These are phyloP conservation scores for Berberis thunbergii DNA, from an alignment of 164 flowering plant species.

Conservation along the genomic window DNA sequence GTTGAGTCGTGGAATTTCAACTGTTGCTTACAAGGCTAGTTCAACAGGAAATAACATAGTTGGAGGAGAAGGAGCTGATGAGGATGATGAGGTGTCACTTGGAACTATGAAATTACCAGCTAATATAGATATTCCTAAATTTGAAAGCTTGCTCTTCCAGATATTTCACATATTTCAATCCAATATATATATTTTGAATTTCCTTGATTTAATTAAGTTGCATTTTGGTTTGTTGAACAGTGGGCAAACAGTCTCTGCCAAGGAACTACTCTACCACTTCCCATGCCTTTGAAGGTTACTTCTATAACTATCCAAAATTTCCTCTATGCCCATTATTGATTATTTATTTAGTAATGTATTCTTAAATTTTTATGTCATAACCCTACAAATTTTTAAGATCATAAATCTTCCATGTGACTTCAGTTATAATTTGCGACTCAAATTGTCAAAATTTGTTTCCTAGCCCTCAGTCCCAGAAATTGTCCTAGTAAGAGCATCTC, in stretches of 20 bases:
- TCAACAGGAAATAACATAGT: constrained; percentile 15
- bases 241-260: constrained; percentile 90
- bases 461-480: background rate
- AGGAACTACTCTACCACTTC: constrained; percentile 77
- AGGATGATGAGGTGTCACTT: constrained; percentile 61
- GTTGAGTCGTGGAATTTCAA: constrained; percentile 1
- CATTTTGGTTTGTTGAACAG: constrained; percentile 23
- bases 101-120: constrained; percentile 72
- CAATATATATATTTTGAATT: background rate
- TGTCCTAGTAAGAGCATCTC: background rate
- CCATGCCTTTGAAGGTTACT: constrained; percentile 66
- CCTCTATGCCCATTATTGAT: too few relatives aligned
- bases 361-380: background rate
- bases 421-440: too few relatives aligned
- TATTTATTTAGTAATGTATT: background rate
- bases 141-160: constrained; percentile 67
- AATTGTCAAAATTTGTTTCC: background rate
- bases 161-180: constrained; percentile 12
- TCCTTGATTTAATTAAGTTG: background rate
- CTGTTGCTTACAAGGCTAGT: constrained; percentile 23
- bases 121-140: constrained; percentile 47
- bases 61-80: constrained; percentile 10
- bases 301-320: too few relatives aligned
- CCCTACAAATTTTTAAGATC: background rate
- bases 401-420: too few relatives aligned